Conservation (phyloP, 1,284 basidiomycete genomes). For the Rhizopogon parksii region DNA sequence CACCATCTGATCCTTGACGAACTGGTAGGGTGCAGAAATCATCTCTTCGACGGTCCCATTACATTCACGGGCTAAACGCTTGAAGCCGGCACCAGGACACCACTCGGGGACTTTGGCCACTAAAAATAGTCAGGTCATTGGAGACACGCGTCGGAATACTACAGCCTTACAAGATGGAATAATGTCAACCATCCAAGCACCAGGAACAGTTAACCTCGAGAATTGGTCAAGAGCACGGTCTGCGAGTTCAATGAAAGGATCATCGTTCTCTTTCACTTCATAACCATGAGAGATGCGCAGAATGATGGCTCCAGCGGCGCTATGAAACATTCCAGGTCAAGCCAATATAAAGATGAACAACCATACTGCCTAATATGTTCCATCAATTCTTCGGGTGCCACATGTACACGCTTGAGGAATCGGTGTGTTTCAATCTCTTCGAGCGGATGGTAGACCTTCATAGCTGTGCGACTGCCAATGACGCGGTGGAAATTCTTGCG, state of each 20-base stretch:
- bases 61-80: conserved; percentile 45
- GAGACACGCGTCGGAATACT: conserved; percentile 3
- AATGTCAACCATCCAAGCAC: conserved; percentile 54
- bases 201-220: conserved; percentile 49
- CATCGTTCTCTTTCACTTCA: conserved; percentile 45
- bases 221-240: conserved; percentile 53
- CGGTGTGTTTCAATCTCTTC: conserved; percentile 49
- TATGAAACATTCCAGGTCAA: conserved; percentile 17
- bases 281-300: conserved; percentile 60
- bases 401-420: conserved; percentile 49
- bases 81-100: conserved; percentile 60
- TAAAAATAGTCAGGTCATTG: conserved; percentile 17
- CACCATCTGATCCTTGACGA: conserved; percentile 58
- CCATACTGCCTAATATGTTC: conserved; percentile 53
- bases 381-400: conserved; percentile 45
- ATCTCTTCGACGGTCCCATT: conserved; percentile 41
- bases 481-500: conserved; percentile 51
- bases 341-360: background rate
- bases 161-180: conserved; percentile 42
- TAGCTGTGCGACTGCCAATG: conserved; percentile 44
- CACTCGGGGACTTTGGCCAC: conserved; percentile 56
- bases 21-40: conserved; percentile 48
- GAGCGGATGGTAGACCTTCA: conserved; percentile 42
- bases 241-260: conserved; percentile 53
- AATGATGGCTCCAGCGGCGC: conserved; percentile 53